Evolutionary conservation across 108 stramenopile species (phyloP), one percentile per base, ranked within the genome.

Genomic region (Cyclotella sp.): DNA sequence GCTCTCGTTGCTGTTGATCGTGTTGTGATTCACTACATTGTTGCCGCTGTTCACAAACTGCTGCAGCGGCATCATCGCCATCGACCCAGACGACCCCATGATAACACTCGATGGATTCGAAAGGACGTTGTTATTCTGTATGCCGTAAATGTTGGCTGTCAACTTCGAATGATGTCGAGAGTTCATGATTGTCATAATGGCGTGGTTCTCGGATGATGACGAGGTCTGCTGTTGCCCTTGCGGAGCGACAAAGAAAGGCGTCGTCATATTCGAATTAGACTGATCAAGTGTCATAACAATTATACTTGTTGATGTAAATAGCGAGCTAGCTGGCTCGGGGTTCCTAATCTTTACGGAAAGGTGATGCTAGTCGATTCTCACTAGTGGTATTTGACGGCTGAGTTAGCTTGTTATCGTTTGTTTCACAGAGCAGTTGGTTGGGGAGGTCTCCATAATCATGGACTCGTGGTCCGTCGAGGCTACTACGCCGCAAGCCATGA

Each of bases 111-210:
- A 16, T 16, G 28, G 44, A 64, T 62, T 62, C 34, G 34, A 16
- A 62, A 19, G 16, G 27, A n/a, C 39, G 49, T 1, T 19, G n/a
- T 51, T 51, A 39, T 39, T 39, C 9, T 14, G 39, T 18, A 18
- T 42, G 39, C 63, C 43, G 43, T 64, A 64, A 1, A 64, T 44
- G 13, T 64, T 64, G 43, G 63, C 63, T 9, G 63, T 64, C 21
- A 64, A 26, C 22, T 42, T 43, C 0, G 63, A 64, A 46, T 21
- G 63, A 3, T 61, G 60, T 9, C 60, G 29, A 39, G 60, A 61
- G 34, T 15, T 61, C 34, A 61, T 30, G 12, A 61, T 61, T 29
- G 13, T 61, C 60, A 61, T 61, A 16, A 61, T 30, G 30, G 19
- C 60, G 13, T 61, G 30, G 34, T 61, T 61, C 0, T 30, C 60